phyloP scores from a whole-genome alignment of 306 rosid species.

The Fragaria ananassa region DNA sequence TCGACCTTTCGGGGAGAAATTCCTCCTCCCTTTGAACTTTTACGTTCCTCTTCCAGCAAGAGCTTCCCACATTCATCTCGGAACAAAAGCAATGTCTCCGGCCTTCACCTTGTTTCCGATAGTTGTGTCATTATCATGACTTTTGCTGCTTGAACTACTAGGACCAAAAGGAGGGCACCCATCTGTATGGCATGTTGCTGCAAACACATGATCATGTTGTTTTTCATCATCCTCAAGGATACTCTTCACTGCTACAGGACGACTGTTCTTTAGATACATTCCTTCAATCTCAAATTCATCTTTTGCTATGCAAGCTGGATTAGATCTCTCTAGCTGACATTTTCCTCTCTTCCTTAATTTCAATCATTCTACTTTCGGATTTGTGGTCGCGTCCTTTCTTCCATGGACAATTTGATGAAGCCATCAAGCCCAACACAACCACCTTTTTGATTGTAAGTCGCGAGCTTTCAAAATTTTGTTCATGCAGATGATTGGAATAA shows the following conservation, averaged over 20 bases:
- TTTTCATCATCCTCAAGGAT: slow-evolving; percentile 19
- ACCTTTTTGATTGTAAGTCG: slow-evolving; percentile 10
- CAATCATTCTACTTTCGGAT: slow-evolving; percentile 27
- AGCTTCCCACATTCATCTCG: slow-evolving; percentile 68
- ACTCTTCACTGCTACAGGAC: neutral
- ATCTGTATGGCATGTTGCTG: slow-evolving; percentile 16
- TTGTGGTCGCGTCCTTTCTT: slow-evolving; percentile 36
- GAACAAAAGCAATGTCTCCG: slow-evolving; percentile 63
- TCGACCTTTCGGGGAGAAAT: slow-evolving; percentile 50
- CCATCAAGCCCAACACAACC: slow-evolving; percentile 54
- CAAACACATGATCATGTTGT: slow-evolving; percentile 21
- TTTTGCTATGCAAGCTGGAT: slow-evolving; percentile 35
- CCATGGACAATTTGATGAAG: slow-evolving; percentile 59
- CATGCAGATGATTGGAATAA: neutral
- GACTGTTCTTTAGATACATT: slow-evolving; percentile 35
- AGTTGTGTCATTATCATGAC: slow-evolving; percentile 28
- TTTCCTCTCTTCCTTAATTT: slow-evolving; percentile 34
- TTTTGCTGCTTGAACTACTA: neutral
- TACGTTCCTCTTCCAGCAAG: slow-evolving; percentile 66
- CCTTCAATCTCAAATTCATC: slow-evolving; percentile 21
- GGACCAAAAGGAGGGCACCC: neutral
- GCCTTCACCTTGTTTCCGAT: slow-evolving; percentile 53
- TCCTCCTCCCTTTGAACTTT: slow-evolving; percentile 28
- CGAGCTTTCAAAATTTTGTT: neutral
- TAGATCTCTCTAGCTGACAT: slow-evolving; percentile 28